Evolutionary conservation across 768 basidiomycete genomes (phyloP).

Genomic region (Candolleomyces efflorescens): DNA sequence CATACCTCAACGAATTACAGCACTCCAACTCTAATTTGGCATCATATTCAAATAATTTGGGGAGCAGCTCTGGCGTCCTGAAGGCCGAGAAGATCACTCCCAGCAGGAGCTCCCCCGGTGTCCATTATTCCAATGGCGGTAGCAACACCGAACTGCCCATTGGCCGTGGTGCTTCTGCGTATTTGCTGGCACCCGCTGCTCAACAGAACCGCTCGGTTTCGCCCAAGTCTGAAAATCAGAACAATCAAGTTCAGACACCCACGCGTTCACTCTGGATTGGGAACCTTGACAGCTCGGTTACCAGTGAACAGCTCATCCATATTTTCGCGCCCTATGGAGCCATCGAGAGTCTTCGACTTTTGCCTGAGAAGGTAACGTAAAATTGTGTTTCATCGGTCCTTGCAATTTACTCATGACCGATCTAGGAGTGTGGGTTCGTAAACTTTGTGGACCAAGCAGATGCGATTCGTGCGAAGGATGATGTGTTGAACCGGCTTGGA

Average conservation of each 20-base stretch:
- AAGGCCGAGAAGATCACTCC: conserved; percentile 55
- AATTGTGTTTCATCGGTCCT: conserved; percentile 1
- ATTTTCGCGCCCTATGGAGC: conserved; percentile 97
- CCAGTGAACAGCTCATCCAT: conserved; percentile 90
- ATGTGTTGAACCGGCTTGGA: conserved; percentile 92
- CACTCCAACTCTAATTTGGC: conserved; percentile 37
- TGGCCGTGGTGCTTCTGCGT: conserved; percentile 55
- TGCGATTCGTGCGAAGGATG: conserved; percentile 97
- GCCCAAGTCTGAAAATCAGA: conserved; percentile 70
- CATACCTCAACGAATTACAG: conserved; percentile 55
- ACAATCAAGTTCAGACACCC: conserved; percentile 83
- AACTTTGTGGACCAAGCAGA: conserved; percentile 96
- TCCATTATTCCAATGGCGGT: conserved; percentile 63
- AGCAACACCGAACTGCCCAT: conserved; percentile 36
- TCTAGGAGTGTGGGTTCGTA: conserved; percentile 96
- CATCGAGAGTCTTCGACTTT: conserved; percentile 89
- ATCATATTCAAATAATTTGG: conserved; percentile 32
- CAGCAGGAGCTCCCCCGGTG: conserved; percentile 47
- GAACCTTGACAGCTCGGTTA: conserved; percentile 91
- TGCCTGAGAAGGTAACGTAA: conserved; percentile 87
- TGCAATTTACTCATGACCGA: background rate
- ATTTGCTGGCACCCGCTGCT: conserved; percentile 62
- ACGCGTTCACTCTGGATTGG: conserved; percentile 98
- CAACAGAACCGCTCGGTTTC: conserved; percentile 71
- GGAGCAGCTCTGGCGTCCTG: conserved; percentile 49